These are phyloP conservation scores for Backusella sp. DNA, from an alignment of 192 early-diverging fungal species.

Conservation along the genomic window DNA sequence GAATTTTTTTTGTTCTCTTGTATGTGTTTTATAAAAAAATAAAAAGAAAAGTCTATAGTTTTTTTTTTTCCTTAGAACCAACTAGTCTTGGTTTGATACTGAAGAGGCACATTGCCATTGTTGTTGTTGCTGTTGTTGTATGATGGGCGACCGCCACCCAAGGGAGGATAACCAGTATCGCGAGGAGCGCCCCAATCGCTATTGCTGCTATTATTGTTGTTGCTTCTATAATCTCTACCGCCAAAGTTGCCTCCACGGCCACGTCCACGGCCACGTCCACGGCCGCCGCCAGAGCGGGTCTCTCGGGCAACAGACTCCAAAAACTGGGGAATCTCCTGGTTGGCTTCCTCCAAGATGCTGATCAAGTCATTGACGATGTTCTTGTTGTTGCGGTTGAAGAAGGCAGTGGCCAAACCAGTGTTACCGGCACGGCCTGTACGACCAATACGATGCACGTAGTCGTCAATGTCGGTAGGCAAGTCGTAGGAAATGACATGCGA, in stretches of 20 bases:
- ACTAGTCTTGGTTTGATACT: slow-evolving; percentile 39
- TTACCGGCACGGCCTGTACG: slow-evolving; percentile 96
- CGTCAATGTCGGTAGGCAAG: slow-evolving; percentile 78
- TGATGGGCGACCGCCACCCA: slow-evolving; percentile 13
- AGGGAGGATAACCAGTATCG: slow-evolving; percentile 17
- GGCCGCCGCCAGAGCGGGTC: slow-evolving; percentile 28
- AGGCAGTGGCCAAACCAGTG: slow-evolving; percentile 89
- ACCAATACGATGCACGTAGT: slow-evolving; percentile 86
- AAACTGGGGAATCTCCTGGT: slow-evolving; percentile 91
- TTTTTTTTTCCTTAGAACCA: slow-evolving; percentile 33
- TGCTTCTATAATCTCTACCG: slow-evolving; percentile 27
- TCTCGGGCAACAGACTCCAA: slow-evolving; percentile 73
- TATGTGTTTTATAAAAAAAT: slow-evolving; percentile 1
- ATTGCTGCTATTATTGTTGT: neutral
- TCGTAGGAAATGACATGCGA: slow-evolving; percentile 89
- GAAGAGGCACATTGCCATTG: slow-evolving; percentile 18
- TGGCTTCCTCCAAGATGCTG: slow-evolving; percentile 89
- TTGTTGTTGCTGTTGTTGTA: slow-evolving; percentile 7
- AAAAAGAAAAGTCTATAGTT: slow-evolving; percentile 2
- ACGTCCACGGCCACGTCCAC: slow-evolving; percentile 28
- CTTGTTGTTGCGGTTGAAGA: slow-evolving; percentile 91
- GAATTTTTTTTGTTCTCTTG: neutral
- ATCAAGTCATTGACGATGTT: slow-evolving; percentile 81
- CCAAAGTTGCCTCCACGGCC: slow-evolving; percentile 28
- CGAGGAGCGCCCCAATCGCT: slow-evolving; percentile 19